Evolutionary conservation across 106 monocot species (phyloP).

Genomic region (Phalaenopsis aphrodite): DNA sequence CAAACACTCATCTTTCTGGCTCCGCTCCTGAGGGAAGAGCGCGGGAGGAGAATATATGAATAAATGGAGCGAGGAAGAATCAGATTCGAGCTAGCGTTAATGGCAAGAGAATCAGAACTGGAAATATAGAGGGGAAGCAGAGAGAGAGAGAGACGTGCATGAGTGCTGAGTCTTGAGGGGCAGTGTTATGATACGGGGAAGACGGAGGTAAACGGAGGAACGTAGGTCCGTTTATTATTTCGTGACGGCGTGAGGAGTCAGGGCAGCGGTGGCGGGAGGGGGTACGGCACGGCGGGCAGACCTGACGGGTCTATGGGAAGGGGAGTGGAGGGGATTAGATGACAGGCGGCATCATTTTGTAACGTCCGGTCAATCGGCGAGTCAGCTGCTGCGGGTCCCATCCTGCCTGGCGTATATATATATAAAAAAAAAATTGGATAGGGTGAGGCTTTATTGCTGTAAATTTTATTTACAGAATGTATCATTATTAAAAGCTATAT

Average conservation of each 20-base stretch:
- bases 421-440: neutral
- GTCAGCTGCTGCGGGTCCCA: neutral
- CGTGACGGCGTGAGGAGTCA: constrained; percentile 1
- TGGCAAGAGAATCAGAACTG: constrained; percentile 3
- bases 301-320: neutral
- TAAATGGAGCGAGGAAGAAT: neutral
- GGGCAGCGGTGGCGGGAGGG: constrained; percentile 2
- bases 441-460: too few relatives aligned
- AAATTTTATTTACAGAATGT: too few relatives aligned
- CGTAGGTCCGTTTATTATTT: neutral
- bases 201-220: neutral
- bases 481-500: too few relatives aligned
- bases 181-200: neutral
- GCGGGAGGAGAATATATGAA: neutral
- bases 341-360: neutral
- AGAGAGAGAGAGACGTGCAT: neutral
- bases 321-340: neutral
- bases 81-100: neutral
- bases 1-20: neutral
- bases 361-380: neutral
- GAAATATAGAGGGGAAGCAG: neutral
- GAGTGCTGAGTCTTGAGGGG: neutral
- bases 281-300: neutral
- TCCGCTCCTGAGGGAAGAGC: neutral
- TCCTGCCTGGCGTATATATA: too few relatives aligned